Conservation (phyloP, 768 basidiomycete species). For the Postia placenta region DNA sequence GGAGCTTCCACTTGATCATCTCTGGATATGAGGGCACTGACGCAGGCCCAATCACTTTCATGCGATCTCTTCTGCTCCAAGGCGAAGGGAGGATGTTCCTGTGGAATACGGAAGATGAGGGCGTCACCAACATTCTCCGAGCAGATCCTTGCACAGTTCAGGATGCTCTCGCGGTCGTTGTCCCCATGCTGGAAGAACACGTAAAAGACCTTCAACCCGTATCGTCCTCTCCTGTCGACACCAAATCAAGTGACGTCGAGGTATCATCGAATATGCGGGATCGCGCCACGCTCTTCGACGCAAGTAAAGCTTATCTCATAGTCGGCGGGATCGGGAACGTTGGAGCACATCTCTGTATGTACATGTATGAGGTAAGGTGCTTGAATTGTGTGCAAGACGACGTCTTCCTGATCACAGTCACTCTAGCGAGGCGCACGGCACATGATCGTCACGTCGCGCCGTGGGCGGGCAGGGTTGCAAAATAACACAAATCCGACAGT, state of each 20-base stretch:
- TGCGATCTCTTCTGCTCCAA: not conserved
- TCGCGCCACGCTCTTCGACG: conserved; percentile 15
- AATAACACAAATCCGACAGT: conserved; percentile 1
- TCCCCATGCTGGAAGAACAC: not conserved
- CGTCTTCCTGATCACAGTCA: conserved; percentile 32
- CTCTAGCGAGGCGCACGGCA: conserved; percentile 26
- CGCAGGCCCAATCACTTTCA: not conserved
- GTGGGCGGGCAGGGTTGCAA: conserved; percentile 4
- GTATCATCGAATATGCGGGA: no score
- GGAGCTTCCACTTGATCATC: conserved; percentile 6
- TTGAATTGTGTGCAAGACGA: conserved; percentile 28
- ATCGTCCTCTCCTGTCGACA: no score
- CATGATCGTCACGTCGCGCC: conserved; percentile 15
- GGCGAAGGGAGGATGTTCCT: conserved; percentile 6
- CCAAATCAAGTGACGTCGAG: no score
- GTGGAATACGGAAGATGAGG: conserved; percentile 10
- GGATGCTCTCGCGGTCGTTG: conserved; percentile 10
- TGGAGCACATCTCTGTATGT: conserved; percentile 32
- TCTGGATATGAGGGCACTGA: conserved; percentile 1
- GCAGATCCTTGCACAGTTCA: conserved; percentile 8
- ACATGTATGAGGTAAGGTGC: conserved; percentile 34
- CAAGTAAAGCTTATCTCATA: conserved; percentile 25
- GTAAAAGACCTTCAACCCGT: no score
- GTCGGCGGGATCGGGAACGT: conserved; percentile 35
- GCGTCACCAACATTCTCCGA: not conserved